These are phyloP conservation scores for Ogataea minuta DNA, from an alignment of 805 yeast species.

Conservation along the genomic window DNA sequence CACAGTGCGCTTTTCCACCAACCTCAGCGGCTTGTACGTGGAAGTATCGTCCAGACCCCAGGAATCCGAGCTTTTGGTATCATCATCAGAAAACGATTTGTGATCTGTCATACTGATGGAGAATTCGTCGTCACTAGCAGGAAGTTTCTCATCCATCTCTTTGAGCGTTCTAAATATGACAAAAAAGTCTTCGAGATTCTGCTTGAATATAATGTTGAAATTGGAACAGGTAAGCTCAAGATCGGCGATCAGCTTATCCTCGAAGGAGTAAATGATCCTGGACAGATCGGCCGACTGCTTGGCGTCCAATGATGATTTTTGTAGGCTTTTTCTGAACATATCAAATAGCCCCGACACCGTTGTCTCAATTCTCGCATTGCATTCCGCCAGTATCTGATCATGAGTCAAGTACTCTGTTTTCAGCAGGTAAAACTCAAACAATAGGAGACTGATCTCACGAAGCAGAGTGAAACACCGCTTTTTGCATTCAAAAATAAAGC, in stretches of 20 bases:
- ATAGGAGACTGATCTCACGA: slow-evolving; percentile 25
- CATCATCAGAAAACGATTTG: slow-evolving; percentile 14
- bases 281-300: slow-evolving; percentile 17
- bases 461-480: slow-evolving; percentile 24
- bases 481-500: slow-evolving; percentile 25
- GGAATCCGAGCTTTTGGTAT: slow-evolving; percentile 11
- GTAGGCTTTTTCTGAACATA: slow-evolving; percentile 12
- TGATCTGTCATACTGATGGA: slow-evolving; percentile 9
- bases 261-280: slow-evolving; percentile 18
- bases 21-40: slow-evolving; percentile 18
- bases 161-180: slow-evolving; percentile 28
- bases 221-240: slow-evolving; percentile 22
- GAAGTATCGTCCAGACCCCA: slow-evolving; percentile 16
- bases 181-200: slow-evolving; percentile 31
- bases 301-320: slow-evolving; percentile 6
- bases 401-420: slow-evolving; percentile 19
- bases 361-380: slow-evolving; percentile 21
- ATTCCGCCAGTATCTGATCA: slow-evolving; percentile 19
- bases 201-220: slow-evolving; percentile 23
- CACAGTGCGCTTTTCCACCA: slow-evolving; percentile 19
- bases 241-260: slow-evolving; percentile 23
- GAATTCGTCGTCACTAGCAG: slow-evolving; percentile 7
- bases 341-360: slow-evolving; percentile 18
- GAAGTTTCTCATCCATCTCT: slow-evolving; percentile 16
- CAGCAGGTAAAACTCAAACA: slow-evolving; percentile 30